Percentiles rank a stretch among this genome's conserved stretches.
These are phyloP conservation scores for Xylaria hypoxylon DNA, from an alignment of 2,329 filamentous ascomycete genomes.

Conservation along the genomic window DNA sequence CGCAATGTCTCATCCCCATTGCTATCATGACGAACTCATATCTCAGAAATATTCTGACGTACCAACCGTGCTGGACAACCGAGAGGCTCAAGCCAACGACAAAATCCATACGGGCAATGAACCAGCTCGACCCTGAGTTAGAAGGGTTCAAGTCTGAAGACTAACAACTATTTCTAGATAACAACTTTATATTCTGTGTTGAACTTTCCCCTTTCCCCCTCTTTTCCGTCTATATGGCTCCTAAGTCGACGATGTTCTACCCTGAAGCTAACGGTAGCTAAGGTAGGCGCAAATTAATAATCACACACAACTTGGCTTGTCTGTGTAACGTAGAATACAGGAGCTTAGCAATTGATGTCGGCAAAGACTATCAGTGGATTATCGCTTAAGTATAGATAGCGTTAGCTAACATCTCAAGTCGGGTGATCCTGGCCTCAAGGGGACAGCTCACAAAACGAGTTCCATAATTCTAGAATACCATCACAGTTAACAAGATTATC, in stretches of 20 bases:
- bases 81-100: not conserved
- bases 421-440: not conserved
- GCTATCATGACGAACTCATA: not conserved
- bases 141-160: not conserved
- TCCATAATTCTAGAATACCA: too few relatives aligned
- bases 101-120: not conserved
- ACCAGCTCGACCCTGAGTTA: slow-evolving; percentile 3
- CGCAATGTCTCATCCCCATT: not conserved
- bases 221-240: not conserved
- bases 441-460: too few relatives aligned
- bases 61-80: not conserved
- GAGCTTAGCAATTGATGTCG: not conserved
- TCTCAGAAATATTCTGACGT: not conserved
- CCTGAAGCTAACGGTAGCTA: not conserved
- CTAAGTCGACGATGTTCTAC: not conserved
- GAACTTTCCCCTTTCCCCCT: slow-evolving; percentile 1
- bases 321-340: not conserved
- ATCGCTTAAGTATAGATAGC: not conserved
- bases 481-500: too few relatives aligned
- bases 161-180: not conserved
- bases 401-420: not conserved
- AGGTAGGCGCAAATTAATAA: slow-evolving; percentile 1
- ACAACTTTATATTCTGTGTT: slow-evolving; percentile 3
- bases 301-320: not conserved
- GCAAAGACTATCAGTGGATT: not conserved